phyloP scores from a whole-genome alignment of 2,329 filamentous ascomycete genomes.

The Cordyceps farinosa region DNA sequence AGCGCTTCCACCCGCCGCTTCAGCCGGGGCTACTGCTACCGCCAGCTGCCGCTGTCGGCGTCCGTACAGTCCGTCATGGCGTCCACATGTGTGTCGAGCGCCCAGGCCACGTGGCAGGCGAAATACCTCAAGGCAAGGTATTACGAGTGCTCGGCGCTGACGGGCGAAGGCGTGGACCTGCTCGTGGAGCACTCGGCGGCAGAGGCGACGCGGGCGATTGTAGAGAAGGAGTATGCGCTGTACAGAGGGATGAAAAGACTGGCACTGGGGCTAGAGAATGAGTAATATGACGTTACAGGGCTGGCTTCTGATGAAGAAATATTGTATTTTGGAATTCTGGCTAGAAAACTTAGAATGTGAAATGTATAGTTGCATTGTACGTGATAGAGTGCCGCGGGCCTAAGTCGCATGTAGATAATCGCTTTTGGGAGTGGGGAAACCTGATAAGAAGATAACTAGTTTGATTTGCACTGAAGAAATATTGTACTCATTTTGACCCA shows the following conservation, averaged over 20 bases:
- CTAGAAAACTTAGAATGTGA: not conserved
- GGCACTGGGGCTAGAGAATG: not conserved
- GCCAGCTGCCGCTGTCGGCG: conserved; percentile 6
- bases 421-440: no score
- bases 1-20: conserved; percentile 1
- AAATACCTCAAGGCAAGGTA: conserved; percentile 30
- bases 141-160: conserved; percentile 35
- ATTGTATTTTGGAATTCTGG: not conserved
- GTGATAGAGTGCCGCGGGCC: no score
- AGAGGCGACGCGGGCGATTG: conserved; percentile 25
- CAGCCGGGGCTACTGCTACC: conserved; percentile 12
- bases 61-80: not conserved
- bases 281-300: not conserved
- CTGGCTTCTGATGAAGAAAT: no score
- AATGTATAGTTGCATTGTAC: not conserved
- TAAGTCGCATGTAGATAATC: no score
- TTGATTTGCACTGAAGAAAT: not conserved
- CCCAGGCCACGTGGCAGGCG: conserved; percentile 33
- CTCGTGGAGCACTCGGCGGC: conserved; percentile 28
- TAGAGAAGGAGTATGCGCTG: conserved; percentile 18
- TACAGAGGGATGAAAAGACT: not conserved
- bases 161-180: conserved; percentile 32
- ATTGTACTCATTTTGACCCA: not conserved
- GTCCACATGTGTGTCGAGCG: conserved; percentile 10
- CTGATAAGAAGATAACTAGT: not conserved